phyloP scores from a whole-genome alignment of 2,329 filamentous ascomycete genomes.

The Penicillium italicum region DNA sequence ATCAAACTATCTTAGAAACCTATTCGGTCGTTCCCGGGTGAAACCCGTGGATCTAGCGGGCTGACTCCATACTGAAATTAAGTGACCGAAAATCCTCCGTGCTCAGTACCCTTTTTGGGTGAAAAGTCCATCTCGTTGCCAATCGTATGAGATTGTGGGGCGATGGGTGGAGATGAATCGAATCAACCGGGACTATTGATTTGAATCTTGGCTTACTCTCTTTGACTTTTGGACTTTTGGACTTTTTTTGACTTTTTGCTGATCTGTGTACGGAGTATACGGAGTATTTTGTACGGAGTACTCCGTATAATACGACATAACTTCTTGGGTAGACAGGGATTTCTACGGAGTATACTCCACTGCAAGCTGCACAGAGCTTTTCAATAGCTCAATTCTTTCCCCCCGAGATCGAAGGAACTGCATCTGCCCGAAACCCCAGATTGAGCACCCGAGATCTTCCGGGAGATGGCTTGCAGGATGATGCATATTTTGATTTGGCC shows the following conservation, averaged over 20 bases:
- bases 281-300: background rate
- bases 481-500: background rate
- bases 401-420: background rate
- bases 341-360: background rate
- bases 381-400: background rate
- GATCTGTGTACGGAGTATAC: background rate
- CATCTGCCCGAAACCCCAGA: background rate
- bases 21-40: background rate
- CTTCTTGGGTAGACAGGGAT: too few species aligned
- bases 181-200: constrained; percentile 2
- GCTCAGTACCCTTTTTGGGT: too few species aligned
- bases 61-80: background rate
- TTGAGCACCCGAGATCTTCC: constrained; percentile 2
- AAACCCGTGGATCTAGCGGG: constrained; percentile 9
- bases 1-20: background rate
- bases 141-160: background rate
- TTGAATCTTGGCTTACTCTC: background rate
- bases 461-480: constrained; percentile 2
- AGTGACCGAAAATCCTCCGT: background rate
- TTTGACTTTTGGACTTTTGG: too few species aligned
- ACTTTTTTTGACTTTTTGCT: background rate
- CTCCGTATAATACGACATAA: too few species aligned
- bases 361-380: background rate
- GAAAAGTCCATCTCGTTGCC: constrained; percentile 16
- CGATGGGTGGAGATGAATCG: background rate